Percentiles rank a stretch among this genome's conserved stretches.
These are phyloP conservation scores for Rhododendron griersonianum DNA, from an alignment of 148 eudicot species.

Conservation along the genomic window DNA sequence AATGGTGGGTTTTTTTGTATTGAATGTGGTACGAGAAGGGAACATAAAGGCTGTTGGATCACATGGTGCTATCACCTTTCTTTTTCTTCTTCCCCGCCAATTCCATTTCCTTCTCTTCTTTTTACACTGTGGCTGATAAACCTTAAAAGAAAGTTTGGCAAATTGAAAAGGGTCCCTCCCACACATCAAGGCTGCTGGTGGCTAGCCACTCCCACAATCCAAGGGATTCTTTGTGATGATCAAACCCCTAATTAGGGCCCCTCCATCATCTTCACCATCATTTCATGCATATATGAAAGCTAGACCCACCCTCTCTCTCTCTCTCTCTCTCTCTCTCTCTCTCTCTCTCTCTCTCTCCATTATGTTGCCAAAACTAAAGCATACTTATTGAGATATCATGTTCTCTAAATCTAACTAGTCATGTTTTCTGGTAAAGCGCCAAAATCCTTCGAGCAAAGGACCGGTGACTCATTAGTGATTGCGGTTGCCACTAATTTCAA, in stretches of 20 bases:
- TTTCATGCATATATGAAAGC: constrained; percentile 29
- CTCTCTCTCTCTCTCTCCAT: constrained; percentile 5
- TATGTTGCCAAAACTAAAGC: constrained; percentile 13
- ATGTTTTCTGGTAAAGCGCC: neutral
- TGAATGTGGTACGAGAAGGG: constrained; percentile 30
- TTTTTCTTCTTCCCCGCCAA: constrained; percentile 30
- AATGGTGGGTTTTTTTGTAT: constrained; percentile 19
- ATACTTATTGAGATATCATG: constrained; percentile 9
- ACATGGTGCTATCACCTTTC: constrained; percentile 48
- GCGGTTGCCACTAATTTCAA: no score
- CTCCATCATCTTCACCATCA: constrained; percentile 40
- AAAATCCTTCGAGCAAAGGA: neutral
- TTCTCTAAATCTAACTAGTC: neutral
- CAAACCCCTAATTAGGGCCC: constrained; percentile 21
- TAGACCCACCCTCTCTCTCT: constrained; percentile 18
- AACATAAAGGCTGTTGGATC: constrained; percentile 65
- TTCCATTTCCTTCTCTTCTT: constrained; percentile 39
- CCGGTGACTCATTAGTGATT: no score
- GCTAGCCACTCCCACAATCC: constrained; percentile 29
- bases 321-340: neutral
- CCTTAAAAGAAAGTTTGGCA: neutral
- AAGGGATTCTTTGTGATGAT: constrained; percentile 34
- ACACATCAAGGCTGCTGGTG: constrained; percentile 31
- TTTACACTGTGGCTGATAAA: constrained; percentile 28
- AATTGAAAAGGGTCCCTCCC: constrained; percentile 15